Conservation (phyloP, 306 rosid genomes). For the Castanospermum australe region DNA sequence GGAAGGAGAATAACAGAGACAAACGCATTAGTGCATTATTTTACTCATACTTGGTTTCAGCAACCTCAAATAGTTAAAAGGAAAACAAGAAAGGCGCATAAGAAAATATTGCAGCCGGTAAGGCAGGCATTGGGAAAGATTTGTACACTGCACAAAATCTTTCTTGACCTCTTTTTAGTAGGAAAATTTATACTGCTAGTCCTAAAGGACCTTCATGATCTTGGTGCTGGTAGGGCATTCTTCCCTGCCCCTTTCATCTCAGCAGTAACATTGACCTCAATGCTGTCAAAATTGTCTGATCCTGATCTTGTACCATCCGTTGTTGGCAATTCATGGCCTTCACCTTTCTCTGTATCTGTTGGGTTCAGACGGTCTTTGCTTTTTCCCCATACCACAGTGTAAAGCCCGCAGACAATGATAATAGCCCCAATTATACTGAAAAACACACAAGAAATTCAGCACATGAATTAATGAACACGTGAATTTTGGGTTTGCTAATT, state of each 20-base stretch:
- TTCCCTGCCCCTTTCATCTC: constrained; percentile 24
- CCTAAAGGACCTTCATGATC: constrained; percentile 16
- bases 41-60: constrained; percentile 19
- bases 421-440: constrained; percentile 81
- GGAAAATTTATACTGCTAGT: constrained; percentile 29
- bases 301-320: constrained; percentile 36
- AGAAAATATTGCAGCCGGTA: constrained; percentile 22
- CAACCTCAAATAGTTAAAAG: not conserved
- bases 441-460: not conserved
- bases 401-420: constrained; percentile 79
- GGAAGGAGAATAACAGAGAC: not conserved
- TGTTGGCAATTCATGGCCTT: constrained; percentile 63
- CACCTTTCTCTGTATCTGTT: constrained; percentile 24
- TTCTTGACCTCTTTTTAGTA: constrained; percentile 23
- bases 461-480: not conserved
- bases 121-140: constrained; percentile 20
- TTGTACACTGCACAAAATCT: constrained; percentile 30
- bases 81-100: constrained; percentile 2
- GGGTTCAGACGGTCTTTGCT: constrained; percentile 57
- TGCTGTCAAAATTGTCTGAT: constrained; percentile 30
- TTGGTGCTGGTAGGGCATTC: constrained; percentile 9
- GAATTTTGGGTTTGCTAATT: not conserved
- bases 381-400: constrained; percentile 95
- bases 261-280: constrained; percentile 35
- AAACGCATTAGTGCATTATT: constrained; percentile 28